Conservation (phyloP, 2,329 filamentous ascomycete species). For the Hypoxylon rubiginosum region DNA sequence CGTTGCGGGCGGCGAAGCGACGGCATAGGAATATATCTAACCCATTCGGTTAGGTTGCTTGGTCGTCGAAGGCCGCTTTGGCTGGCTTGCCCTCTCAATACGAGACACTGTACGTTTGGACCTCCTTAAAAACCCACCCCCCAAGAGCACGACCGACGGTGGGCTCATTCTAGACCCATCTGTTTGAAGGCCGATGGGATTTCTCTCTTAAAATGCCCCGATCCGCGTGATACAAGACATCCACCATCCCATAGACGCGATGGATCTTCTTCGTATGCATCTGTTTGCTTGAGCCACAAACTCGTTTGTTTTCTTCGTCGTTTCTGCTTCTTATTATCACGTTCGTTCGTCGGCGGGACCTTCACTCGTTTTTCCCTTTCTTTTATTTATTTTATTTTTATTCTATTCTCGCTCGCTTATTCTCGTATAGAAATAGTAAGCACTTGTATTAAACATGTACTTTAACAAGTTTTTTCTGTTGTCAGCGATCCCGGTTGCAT, state of each 20-base stretch:
- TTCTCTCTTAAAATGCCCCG: constrained; percentile 19
- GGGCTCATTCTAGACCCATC: constrained; percentile 6
- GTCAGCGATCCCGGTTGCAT: constrained; percentile 37
- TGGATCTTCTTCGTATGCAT: constrained; percentile 27
- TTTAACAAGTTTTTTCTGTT: constrained; percentile 43
- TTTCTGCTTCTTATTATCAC: constrained; percentile 8
- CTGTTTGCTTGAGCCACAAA: constrained; percentile 33
- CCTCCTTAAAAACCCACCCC: constrained; percentile 36
- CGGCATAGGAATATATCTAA: constrained; percentile 1
- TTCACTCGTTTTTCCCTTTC: constrained; percentile 23
- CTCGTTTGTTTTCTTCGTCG: constrained; percentile 19
- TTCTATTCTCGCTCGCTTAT: no score
- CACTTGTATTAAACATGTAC: constrained; percentile 48
- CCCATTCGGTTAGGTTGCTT: constrained; percentile 24
- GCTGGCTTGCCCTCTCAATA: constrained; percentile 25
- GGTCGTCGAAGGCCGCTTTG: constrained; percentile 7
- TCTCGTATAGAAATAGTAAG: constrained; percentile 30
- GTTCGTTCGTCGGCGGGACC: constrained; percentile 33
- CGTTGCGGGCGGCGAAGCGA: constrained; percentile 4
- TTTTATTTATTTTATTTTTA: constrained; percentile 14
- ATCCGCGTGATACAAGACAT: constrained; percentile 22
- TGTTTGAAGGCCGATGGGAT: neutral
- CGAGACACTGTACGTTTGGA: constrained; percentile 36
- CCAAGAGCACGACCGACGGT: constrained; percentile 19
- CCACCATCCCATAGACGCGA: constrained; percentile 13